These are phyloP conservation scores for Blastobotrys mokoenaii DNA, from an alignment of 805 yeast genomes.

Conservation along the genomic window DNA sequence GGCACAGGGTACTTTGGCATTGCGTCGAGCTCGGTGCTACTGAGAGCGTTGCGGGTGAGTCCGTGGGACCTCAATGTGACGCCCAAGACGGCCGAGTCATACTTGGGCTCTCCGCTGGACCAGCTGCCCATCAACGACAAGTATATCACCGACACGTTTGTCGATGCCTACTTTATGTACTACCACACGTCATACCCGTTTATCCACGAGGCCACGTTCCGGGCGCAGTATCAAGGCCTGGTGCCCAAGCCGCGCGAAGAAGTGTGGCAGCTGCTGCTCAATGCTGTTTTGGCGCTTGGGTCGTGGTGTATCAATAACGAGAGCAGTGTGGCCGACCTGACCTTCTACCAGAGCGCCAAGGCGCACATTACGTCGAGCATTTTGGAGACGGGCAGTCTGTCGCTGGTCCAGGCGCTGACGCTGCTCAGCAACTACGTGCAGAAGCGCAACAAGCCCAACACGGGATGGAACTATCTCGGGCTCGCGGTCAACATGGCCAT, in stretches of 20 bases:
- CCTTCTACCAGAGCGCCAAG: constrained; percentile 49
- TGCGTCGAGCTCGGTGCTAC: constrained; percentile 49
- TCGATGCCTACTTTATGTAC: constrained; percentile 46
- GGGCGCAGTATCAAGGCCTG: constrained; percentile 38
- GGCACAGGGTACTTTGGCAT: constrained; percentile 60
- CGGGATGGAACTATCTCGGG: constrained; percentile 63
- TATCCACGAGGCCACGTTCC: constrained; percentile 45
- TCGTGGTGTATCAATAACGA: constrained; percentile 59
- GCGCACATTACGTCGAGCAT: constrained; percentile 37
- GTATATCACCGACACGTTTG: constrained; percentile 27
- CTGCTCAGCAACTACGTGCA: constrained; percentile 54
- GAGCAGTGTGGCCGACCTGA: constrained; percentile 40
- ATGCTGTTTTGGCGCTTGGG: constrained; percentile 58
- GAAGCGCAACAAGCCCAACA: constrained; percentile 56
- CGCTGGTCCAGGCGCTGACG: constrained; percentile 44
- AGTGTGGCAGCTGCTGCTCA: constrained; percentile 46
- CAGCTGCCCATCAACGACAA: constrained; percentile 8
- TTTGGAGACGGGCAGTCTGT: constrained; percentile 52
- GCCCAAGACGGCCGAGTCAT: background rate
- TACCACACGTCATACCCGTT: constrained; percentile 60
- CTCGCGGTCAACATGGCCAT: constrained; percentile 59
- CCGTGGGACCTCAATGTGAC: constrained; percentile 21
- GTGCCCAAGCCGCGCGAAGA: constrained; percentile 35
- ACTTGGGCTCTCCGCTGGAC: constrained; percentile 8
- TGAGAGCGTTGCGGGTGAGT: constrained; percentile 38